Conservation (phyloP, 2,329 filamentous ascomycete genomes). For the Emydomyces testavorans region DNA sequence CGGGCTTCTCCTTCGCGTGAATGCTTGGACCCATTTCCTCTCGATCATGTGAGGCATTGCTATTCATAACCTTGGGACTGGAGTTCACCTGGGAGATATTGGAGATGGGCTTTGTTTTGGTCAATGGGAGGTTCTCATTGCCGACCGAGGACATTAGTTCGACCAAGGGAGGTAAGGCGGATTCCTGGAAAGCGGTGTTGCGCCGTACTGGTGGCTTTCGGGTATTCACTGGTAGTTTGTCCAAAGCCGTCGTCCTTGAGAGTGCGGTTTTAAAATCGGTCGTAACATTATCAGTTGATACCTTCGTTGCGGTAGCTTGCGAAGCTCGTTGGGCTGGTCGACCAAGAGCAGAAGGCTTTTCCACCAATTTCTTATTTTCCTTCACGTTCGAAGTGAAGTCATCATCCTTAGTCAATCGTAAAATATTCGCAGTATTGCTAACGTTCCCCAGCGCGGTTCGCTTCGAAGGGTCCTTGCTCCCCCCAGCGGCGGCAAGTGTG, state of each 20-base stretch:
- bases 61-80: neutral
- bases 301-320: neutral
- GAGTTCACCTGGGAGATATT: neutral
- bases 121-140: constrained; percentile 25
- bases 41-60: neutral
- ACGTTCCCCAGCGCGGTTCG: constrained; percentile 72
- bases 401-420: constrained; percentile 45
- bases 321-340: constrained; percentile 52
- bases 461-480: constrained; percentile 53
- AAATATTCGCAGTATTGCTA: constrained; percentile 51
- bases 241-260: constrained; percentile 15
- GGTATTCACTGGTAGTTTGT: constrained; percentile 22
- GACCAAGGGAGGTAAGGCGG: constrained; percentile 26
- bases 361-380: constrained; percentile 26
- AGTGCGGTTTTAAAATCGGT: neutral
- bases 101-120: constrained; percentile 15
- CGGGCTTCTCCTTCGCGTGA: constrained; percentile 6
- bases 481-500: constrained; percentile 37
- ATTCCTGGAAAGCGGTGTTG: constrained; percentile 46
- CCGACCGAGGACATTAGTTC: constrained; percentile 18
- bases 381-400: constrained; percentile 39
- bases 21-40: neutral
- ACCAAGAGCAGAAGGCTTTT: constrained; percentile 36
- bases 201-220: constrained; percentile 44
- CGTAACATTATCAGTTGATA: neutral